Percentiles rank a stretch among this genome's conserved stretches.
Conservation (phyloP, 139 green algal genomes). For the Tetraselmis striata region DNA sequence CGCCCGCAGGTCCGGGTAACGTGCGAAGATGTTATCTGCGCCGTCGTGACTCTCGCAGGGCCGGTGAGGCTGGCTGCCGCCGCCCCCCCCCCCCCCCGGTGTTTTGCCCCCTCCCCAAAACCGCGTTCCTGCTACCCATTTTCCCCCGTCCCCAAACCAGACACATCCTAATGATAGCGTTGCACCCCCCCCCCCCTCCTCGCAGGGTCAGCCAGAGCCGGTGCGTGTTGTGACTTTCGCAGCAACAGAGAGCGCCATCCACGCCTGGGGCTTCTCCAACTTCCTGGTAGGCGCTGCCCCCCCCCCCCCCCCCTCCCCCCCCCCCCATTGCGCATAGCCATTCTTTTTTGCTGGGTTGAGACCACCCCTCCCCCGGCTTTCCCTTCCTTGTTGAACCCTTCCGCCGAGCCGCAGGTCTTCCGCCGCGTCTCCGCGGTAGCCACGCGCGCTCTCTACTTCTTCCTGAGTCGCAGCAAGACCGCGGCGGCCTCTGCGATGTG, state of each 20-base stretch:
- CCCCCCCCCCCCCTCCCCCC: no score
- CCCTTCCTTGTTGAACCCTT: no score
- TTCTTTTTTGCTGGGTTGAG: no score
- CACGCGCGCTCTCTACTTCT: constrained; percentile 31
- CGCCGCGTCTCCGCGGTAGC: constrained; percentile 30
- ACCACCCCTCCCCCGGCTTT: no score
- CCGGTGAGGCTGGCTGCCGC: not conserved
- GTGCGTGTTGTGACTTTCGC: not conserved
- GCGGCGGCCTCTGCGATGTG: not conserved
- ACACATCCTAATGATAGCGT: no score
- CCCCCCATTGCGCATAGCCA: not conserved
- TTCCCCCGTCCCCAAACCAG: no score
- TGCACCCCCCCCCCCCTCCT: no score
- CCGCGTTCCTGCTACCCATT: no score
- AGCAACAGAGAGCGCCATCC: not conserved
- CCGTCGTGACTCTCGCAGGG: not conserved
- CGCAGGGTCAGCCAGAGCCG: not conserved
- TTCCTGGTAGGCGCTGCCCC: not conserved
- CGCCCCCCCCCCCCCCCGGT: no score
- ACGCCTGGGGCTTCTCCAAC: not conserved
- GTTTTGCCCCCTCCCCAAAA: no score
- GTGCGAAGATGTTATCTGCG: not conserved
- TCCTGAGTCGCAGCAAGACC: not conserved
- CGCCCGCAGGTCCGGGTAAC: not conserved
- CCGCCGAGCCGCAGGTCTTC: constrained; percentile 55